Percentiles rank a stretch among this genome's conserved stretches.
phyloP scores from a whole-genome alignment of 371 early-diverging fungal genomes.

The Mortierella sp. region DNA sequence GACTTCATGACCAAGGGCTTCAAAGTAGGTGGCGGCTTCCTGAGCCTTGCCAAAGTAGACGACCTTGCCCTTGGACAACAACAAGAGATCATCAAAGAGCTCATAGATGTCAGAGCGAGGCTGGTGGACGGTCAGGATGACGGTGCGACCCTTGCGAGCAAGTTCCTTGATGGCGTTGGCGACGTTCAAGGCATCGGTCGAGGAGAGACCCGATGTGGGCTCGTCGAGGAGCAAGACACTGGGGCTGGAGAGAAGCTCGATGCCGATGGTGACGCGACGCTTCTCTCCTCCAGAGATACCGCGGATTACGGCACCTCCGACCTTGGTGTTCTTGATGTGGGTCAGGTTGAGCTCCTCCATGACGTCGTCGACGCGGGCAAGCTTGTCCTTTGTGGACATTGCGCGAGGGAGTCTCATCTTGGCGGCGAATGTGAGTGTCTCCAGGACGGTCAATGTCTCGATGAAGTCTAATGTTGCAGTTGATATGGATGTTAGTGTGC shows the following conservation, averaged over 20 bases:
- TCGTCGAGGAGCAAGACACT: conserved; percentile 64
- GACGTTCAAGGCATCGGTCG: conserved; percentile 91
- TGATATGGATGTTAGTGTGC: too few species aligned
- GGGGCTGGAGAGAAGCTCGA: conserved; percentile 76
- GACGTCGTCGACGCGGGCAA: conserved; percentile 75
- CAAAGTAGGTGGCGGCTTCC: conserved; percentile 70
- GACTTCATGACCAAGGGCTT: conserved; percentile 78
- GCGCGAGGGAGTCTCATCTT: conserved; percentile 78
- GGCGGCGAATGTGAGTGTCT: conserved; percentile 86
- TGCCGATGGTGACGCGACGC: conserved; percentile 77
- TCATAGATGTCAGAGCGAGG: conserved; percentile 91
- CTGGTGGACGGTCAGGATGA: conserved; percentile 94
- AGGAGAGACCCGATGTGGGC: conserved; percentile 78
- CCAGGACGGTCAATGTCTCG: conserved; percentile 85
- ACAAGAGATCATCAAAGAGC: conserved; percentile 88
- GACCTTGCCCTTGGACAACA: conserved; percentile 85
- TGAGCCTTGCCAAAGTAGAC: conserved; percentile 82
- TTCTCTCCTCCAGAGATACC: conserved; percentile 81
- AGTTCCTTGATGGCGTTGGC: conserved; percentile 85
- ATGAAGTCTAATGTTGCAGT: conserved; percentile 62
- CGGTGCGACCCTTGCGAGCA: conserved; percentile 84
- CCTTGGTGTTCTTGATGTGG: conserved; percentile 80
- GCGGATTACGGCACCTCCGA: conserved; percentile 84
- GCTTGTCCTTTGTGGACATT: conserved; percentile 70
- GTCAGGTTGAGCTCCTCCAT: conserved; percentile 85